Evolutionary conservation across 495 filamentous ascomycete species (phyloP).

Genomic region (Xylaria grammica): DNA sequence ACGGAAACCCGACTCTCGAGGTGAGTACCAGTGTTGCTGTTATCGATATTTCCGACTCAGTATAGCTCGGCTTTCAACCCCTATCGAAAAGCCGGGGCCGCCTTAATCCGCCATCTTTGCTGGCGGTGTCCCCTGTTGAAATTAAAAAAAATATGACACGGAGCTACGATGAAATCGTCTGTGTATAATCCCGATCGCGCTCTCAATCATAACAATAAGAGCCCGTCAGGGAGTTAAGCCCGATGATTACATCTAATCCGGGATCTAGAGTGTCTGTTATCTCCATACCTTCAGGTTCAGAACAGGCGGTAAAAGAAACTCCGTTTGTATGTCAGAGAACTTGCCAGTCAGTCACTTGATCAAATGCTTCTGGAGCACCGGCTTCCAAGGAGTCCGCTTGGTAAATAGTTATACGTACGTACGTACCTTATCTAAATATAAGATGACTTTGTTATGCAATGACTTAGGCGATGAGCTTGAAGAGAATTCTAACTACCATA

Average conservation of each 20-base stretch:
- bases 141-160: conserved; percentile 5
- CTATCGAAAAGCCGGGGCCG: not conserved
- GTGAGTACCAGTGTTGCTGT: not conserved
- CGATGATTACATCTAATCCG: no score
- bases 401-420: no score
- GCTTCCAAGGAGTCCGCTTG: no score
- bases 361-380: no score
- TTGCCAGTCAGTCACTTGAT: no score
- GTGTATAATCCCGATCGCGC: conserved; percentile 12
- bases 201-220: not conserved
- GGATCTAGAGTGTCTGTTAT: no score
- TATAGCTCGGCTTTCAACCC: not conserved
- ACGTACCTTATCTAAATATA: no score
- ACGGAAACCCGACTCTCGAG: not conserved
- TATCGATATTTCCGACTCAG: not conserved
- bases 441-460: not conserved
- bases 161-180: not conserved
- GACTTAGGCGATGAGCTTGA: not conserved
- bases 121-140: not conserved
- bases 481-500: not conserved
- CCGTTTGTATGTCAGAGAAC: no score
- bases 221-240: no score
- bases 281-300: no score
- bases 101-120: not conserved
- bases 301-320: no score